Conservation (phyloP, 2,329 filamentous ascomycete species). For the Akanthomyces uredinophilus region DNA sequence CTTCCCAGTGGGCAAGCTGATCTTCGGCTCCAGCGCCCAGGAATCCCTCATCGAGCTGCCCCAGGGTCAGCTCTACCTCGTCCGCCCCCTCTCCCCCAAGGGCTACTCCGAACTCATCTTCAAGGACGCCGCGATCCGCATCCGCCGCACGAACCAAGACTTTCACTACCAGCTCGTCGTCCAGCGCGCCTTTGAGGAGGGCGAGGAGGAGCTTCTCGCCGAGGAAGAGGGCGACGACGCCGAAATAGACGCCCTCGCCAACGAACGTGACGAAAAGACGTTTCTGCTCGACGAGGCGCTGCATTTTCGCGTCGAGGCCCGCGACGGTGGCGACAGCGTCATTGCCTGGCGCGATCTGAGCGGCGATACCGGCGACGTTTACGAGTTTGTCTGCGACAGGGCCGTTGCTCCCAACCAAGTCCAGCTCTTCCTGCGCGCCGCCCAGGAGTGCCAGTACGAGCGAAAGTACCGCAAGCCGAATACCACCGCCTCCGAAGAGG, state of each 20-base stretch:
- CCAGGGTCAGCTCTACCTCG: conserved; percentile 94
- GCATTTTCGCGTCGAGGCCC: conserved; percentile 77
- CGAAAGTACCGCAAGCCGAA: conserved; percentile 81
- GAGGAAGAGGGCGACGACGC: conserved; percentile 86
- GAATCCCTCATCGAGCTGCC: conserved; percentile 92
- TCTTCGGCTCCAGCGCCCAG: conserved; percentile 82
- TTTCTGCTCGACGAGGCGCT: conserved; percentile 92
- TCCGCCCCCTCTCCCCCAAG: conserved; percentile 90
- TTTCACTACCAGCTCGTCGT: conserved; percentile 97
- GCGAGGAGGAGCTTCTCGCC: conserved; percentile 84
- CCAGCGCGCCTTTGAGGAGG: conserved; percentile 94
- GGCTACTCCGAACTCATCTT: conserved; percentile 99
- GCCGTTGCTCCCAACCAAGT: conserved; percentile 66
- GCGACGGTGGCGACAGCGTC: conserved; percentile 75
- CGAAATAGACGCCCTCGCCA: conserved; percentile 64
- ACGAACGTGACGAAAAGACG: conserved; percentile 92
- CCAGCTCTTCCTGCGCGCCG: conserved; percentile 73
- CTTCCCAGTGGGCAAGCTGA: conserved; percentile 73
- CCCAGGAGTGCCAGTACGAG: conserved; percentile 95
- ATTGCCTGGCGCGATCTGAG: conserved; percentile 94
- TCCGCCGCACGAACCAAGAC: conserved; percentile 88
- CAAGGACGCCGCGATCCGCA: conserved; percentile 89
- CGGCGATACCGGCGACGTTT: conserved; percentile 90
- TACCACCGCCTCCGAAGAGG: conserved; percentile 72
- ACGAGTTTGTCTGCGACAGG: conserved; percentile 91